phyloP scores from a whole-genome alignment of 805 yeast species.

The Pichia rugopelliculosa region DNA sequence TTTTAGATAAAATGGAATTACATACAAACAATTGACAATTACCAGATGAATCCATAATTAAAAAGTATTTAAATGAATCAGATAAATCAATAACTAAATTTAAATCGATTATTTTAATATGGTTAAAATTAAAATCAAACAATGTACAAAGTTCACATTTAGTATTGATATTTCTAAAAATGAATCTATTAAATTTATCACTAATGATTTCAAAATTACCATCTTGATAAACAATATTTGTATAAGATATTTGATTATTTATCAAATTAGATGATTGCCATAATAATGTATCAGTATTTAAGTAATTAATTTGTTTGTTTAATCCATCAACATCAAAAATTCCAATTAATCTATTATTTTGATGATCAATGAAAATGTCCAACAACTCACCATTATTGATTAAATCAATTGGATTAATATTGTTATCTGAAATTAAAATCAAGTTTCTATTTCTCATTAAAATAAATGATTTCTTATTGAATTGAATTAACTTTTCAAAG shows the following conservation, averaged over 20 bases:
- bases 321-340: conserved; percentile 2
- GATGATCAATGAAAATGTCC: background rate
- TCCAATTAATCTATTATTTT: background rate
- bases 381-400: background rate
- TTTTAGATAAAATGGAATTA: background rate
- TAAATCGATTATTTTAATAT: conserved; percentile 8
- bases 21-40: conserved; percentile 8
- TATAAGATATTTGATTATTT: background rate
- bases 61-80: conserved; percentile 1
- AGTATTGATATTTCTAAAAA: background rate
- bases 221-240: conserved; percentile 1
- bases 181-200: background rate
- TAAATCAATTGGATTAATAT: conserved; percentile 8
- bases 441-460: conserved; percentile 17
- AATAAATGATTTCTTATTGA: conserved; percentile 14
- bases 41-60: conserved; percentile 10
- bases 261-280: background rate
- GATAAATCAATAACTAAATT: conserved; percentile 8
- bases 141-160: conserved; percentile 7
- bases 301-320: background rate
- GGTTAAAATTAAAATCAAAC: background rate
- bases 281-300: background rate
- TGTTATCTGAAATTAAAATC: conserved; percentile 11
- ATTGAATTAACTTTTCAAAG: conserved; percentile 13
- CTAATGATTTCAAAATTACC: background rate